phyloP scores from a whole-genome alignment of 1,284 basidiomycete species.

The Tylopilus sp. region DNA sequence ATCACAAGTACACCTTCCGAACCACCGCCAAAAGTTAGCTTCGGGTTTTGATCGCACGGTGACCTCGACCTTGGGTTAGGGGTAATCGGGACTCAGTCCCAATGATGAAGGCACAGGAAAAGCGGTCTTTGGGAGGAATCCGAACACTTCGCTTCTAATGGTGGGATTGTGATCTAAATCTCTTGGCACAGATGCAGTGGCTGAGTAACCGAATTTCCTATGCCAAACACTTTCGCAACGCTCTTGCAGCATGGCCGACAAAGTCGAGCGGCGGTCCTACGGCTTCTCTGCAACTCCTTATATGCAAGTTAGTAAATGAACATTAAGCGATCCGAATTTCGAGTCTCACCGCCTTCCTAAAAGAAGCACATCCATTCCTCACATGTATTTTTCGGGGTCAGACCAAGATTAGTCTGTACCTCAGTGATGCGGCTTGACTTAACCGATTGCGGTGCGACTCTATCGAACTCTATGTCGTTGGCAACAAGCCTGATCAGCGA shows the following conservation, averaged over 20 bases:
- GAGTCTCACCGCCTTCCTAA: neutral
- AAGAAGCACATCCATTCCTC: too few relatives aligned
- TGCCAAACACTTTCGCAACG: neutral
- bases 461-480: neutral
- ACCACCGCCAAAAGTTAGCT: neutral
- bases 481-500: neutral
- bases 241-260: neutral
- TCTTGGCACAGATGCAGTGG: slow-evolving; percentile 13
- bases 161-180: neutral
- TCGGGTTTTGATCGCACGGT: slow-evolving; percentile 1
- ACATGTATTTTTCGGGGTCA: neutral
- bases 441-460: neutral
- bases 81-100: neutral
- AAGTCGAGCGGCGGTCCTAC: neutral
- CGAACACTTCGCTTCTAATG: neutral
- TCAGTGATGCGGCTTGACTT: too few relatives aligned
- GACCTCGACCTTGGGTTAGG: slow-evolving; percentile 3
- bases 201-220: slow-evolving; percentile 7
- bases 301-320: neutral
- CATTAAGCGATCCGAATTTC: neutral
- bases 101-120: slow-evolving; percentile 14
- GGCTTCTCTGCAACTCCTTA: too few relatives aligned
- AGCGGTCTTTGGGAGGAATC: slow-evolving; percentile 15
- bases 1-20: neutral
- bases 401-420: neutral